These are phyloP conservation scores for Lachnellula cervina DNA, from an alignment of 2,329 filamentous ascomycete species.

Conservation along the genomic window DNA sequence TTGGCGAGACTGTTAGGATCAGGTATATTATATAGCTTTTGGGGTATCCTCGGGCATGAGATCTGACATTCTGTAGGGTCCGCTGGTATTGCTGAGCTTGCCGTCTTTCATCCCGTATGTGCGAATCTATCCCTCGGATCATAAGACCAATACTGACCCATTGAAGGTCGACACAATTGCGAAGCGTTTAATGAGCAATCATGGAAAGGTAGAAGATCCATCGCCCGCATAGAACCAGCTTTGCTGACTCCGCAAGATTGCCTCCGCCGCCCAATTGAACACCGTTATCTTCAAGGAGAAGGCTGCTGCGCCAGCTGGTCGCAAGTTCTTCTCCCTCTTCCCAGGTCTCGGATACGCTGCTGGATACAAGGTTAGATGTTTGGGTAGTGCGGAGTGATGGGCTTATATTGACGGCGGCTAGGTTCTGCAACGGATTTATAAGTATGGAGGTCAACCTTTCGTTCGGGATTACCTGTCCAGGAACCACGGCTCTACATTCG, in stretches of 20 bases:
- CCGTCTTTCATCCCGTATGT: constrained; percentile 83
- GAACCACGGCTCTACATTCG: constrained; percentile 80
- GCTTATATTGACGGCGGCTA: constrained; percentile 27
- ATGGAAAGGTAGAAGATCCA: constrained; percentile 56
- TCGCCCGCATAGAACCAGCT: background rate
- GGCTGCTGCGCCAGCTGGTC: constrained; percentile 61
- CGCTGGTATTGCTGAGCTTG: constrained; percentile 87
- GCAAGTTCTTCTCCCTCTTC: constrained; percentile 93
- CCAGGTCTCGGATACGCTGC: constrained; percentile 95
- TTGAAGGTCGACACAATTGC: constrained; percentile 90
- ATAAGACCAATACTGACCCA: constrained; percentile 25
- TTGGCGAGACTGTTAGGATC: constrained; percentile 85
- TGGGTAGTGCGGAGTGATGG: background rate
- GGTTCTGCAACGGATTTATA: constrained; percentile 94
- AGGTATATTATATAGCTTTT: constrained; percentile 49
- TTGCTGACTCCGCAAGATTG: constrained; percentile 42
- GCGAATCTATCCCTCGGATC: constrained; percentile 1
- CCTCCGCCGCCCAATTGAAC: constrained; percentile 64
- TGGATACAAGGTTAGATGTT: constrained; percentile 75
- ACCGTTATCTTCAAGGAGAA: constrained; percentile 90
- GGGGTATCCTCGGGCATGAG: background rate
- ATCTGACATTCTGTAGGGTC: constrained; percentile 54
- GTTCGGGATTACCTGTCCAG: constrained; percentile 80
- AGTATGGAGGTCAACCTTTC: constrained; percentile 96
- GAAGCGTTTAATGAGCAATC: constrained; percentile 99